Evolutionary conservation across 352 stramenopile genomes (phyloP).

Genomic region (Phytophthora quininea): DNA sequence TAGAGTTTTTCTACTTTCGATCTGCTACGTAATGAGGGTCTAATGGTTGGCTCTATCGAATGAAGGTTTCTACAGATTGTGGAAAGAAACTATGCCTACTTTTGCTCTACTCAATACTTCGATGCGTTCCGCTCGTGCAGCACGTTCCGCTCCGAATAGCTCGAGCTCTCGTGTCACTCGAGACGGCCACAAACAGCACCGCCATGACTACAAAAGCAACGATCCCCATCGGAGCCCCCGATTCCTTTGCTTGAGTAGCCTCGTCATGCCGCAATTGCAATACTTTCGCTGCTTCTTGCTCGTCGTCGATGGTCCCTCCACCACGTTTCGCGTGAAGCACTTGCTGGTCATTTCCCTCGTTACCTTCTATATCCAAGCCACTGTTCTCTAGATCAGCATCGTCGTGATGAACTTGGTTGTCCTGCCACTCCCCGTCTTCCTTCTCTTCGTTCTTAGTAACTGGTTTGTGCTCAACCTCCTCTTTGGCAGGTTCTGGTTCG

Average conservation of each 20-base stretch:
- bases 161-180: conserved; percentile 61
- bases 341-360: conserved; percentile 12
- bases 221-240: conserved; percentile 42
- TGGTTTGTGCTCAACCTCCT: too few relatives aligned
- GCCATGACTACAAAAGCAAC: conserved; percentile 43
- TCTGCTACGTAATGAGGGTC: too few relatives aligned
- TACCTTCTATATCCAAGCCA: not conserved
- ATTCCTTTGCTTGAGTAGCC: conserved; percentile 16
- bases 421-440: too few relatives aligned
- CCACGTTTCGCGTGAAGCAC: conserved; percentile 16
- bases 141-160: conserved; percentile 37
- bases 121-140: conserved; percentile 15
- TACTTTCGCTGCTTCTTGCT: conserved; percentile 5
- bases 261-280: conserved; percentile 48
- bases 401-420: too few relatives aligned
- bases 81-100: not conserved
- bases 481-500: not conserved
- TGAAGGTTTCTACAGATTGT: not conserved
- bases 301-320: conserved; percentile 21
- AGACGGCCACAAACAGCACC: conserved; percentile 55
- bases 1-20: too few relatives aligned
- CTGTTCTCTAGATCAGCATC: conserved; percentile 1
- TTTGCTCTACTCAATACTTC: conserved; percentile 13
- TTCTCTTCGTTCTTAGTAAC: too few relatives aligned
- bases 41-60: not conserved